phyloP scores from a whole-genome alignment of 306 rosid genomes.

The Cajanus cajan region DNA sequence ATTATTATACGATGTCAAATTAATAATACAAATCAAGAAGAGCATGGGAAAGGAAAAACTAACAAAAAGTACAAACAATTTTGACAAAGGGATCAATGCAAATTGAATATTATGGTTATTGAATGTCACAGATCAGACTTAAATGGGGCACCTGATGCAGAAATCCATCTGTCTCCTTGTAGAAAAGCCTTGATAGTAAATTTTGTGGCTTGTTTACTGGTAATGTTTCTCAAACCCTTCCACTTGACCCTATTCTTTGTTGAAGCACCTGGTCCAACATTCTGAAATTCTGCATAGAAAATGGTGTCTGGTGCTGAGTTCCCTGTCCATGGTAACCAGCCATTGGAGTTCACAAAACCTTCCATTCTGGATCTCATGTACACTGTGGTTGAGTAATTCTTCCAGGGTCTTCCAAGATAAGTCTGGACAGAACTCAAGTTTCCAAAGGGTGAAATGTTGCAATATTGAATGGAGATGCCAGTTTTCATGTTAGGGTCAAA shows the following conservation, averaged over 20 bases:
- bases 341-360: constrained; percentile 45
- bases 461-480: constrained; percentile 58
- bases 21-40: constrained; percentile 6
- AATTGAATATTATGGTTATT: not conserved
- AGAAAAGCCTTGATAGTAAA: constrained; percentile 55
- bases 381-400: constrained; percentile 76
- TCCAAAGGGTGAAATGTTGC: constrained; percentile 52
- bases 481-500: constrained; percentile 72
- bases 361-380: constrained; percentile 46
- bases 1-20: not conserved
- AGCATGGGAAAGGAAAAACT: not conserved
- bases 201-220: constrained; percentile 34
- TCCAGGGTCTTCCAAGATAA: constrained; percentile 86
- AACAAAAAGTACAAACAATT: not conserved
- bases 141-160: constrained; percentile 39
- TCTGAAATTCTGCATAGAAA: constrained; percentile 62
- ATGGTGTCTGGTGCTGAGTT: constrained; percentile 66
- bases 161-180: constrained; percentile 59
- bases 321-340: constrained; percentile 77
- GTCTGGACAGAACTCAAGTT: constrained; percentile 50
- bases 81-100: not conserved
- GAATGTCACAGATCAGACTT: constrained; percentile 40
- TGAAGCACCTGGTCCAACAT: constrained; percentile 61
- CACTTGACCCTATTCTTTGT: constrained; percentile 65
- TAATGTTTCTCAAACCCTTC: constrained; percentile 64